Base-by-base conservation (phyloP, 768 basidiomycete species). In the Naematelia encephala region DNA sequence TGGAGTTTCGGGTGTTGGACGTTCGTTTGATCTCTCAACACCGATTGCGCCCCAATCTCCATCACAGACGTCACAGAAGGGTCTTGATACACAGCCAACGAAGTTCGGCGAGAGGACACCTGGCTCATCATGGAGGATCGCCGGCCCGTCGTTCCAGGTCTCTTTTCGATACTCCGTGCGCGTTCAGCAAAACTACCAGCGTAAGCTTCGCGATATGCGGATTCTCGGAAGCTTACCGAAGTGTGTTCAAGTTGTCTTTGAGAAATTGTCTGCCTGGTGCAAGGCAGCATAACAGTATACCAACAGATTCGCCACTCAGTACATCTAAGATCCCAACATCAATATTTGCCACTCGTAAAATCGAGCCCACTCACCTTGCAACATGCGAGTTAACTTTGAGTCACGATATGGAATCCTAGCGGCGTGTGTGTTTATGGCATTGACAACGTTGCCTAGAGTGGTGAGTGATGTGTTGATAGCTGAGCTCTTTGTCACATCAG, bases 391-490 rank as follows among this genome's bases (percentile, higher is more conserved):
- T 29, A 93, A 81, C 72, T 91, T 91, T 0, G 89, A 89, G 73
- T 93, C 89, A 45, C 91, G 85, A 70, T 92, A 93, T 0, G 91
- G 91, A 59, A 93, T 87, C 22, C 89, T 85, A 26, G 51, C n/a
- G n/a, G 66, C 61, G 43, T 62, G 56, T 8, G 55, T 54, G 56
- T 75, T 92, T 25, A 92, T 79, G 10, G 90, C 88, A 71, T 90
- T 86, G 2, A 93, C 89, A 4, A 92, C 90, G 76, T 90, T 89
- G 1, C 90, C 89, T 2, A 94, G 82, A 8, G 88, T 87, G 61
- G 89, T 88, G 48, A 94, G 77, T 4, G 88, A 89, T 73, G 88
- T 90, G 78, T 94, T 94, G 73, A 94, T 94, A 16, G 90, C 90
- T 1, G 88, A 79, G 2, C 87, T 88, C 78, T 74, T 25, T 13